phyloP scores from a whole-genome alignment of 177 flowering plant species.

The Telopea speciosissima region DNA sequence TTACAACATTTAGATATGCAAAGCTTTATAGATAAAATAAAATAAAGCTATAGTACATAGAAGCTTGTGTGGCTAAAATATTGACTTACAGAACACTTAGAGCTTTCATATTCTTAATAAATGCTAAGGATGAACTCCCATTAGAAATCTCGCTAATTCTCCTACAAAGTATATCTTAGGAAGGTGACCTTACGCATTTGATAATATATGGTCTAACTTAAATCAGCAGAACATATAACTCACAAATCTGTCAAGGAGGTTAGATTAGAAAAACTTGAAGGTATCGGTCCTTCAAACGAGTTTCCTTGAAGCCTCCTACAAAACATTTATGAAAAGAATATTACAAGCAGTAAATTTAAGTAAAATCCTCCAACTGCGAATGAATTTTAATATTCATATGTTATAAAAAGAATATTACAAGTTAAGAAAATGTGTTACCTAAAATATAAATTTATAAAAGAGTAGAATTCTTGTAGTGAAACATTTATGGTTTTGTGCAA shows the following conservation, averaged over 20 bases:
- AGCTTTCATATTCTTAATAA: slow-evolving; percentile 49
- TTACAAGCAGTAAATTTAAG: no score
- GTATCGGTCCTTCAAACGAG: neutral
- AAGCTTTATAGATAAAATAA: neutral
- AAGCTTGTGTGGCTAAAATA: no score
- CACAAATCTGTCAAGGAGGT: neutral
- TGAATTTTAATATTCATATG: no score
- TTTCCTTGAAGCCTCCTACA: neutral
- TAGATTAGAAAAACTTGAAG: neutral
- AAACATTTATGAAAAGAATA: neutral
- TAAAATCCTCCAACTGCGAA: no score
- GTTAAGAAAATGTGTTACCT: no score
- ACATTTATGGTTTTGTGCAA: no score
- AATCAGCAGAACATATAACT: no score
- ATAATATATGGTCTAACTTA: no score
- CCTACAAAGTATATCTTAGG: slow-evolving; percentile 28
- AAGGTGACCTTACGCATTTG: neutral
- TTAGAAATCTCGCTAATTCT: slow-evolving; percentile 63
- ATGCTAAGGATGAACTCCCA: slow-evolving; percentile 57
- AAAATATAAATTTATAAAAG: no score
- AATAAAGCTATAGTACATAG: no score
- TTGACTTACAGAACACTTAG: slow-evolving; percentile 44
- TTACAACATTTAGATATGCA: neutral
- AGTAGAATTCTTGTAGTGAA: no score
- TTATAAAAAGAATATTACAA: no score